These are phyloP conservation scores for Paradendryphiella salina DNA, from an alignment of 2,329 filamentous ascomycete genomes.

Conservation along the genomic window DNA sequence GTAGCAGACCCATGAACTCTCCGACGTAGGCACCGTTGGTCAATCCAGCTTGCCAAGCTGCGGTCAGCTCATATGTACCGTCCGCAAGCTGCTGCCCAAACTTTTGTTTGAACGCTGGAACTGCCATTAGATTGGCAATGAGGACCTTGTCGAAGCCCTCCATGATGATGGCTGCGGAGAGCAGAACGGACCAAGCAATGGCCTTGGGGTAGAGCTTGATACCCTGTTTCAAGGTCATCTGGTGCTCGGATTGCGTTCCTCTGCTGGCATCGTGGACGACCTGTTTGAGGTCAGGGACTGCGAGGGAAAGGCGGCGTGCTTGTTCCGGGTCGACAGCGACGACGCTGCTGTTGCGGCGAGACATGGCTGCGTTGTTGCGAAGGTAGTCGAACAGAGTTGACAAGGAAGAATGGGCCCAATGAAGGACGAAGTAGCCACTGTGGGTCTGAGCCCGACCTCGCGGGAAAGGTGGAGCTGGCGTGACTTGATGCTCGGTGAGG, in stretches of 20 bases:
- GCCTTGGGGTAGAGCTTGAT: conserved; percentile 84
- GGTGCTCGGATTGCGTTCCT: conserved; percentile 51
- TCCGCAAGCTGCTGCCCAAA: conserved; percentile 48
- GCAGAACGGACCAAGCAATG: conserved; percentile 77
- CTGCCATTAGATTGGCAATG: conserved; percentile 73
- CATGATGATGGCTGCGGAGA: conserved; percentile 88
- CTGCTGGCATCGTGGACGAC: conserved; percentile 39
- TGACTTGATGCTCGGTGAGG: conserved; percentile 16
- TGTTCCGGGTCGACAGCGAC: conserved; percentile 40
- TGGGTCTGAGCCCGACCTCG: conserved; percentile 19
- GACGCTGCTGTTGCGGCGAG: conserved; percentile 40
- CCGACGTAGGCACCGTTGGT: conserved; percentile 53
- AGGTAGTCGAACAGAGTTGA: background rate
- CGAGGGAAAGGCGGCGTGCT: conserved; percentile 34
- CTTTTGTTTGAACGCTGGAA: conserved; percentile 50
- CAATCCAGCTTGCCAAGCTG: conserved; percentile 53
- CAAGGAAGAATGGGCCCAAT: background rate
- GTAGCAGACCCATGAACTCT: conserved; percentile 50
- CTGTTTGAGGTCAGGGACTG: conserved; percentile 34
- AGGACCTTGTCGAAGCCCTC: conserved; percentile 84
- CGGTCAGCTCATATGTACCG: conserved; percentile 49
- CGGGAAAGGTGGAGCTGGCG: conserved; percentile 23
- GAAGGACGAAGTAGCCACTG: background rate
- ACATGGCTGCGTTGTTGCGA: conserved; percentile 27
- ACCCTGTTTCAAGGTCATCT: conserved; percentile 66